These are phyloP conservation scores for Aulographum hederae DNA, from an alignment of 2,329 filamentous ascomycete species.

Conservation along the genomic window DNA sequence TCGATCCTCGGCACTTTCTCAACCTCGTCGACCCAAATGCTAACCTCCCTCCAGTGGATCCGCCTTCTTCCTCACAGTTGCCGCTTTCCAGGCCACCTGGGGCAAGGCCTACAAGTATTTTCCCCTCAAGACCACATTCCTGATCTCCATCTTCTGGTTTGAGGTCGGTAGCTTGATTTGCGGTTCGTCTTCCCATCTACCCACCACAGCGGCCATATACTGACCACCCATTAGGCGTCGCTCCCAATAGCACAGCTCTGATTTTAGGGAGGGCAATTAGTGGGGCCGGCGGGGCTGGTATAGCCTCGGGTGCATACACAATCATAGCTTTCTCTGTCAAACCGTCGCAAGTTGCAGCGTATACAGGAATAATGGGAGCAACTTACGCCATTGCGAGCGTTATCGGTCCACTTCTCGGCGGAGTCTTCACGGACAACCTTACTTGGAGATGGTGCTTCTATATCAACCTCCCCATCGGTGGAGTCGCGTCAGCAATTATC, in stretches of 20 bases:
- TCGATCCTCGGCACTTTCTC: too few species aligned
- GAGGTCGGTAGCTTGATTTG: constrained; percentile 39
- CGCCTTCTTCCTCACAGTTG: too few species aligned
- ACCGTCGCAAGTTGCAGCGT: constrained; percentile 20
- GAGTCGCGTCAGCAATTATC: constrained; percentile 17
- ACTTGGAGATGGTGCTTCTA: constrained; percentile 24
- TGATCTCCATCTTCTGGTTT: constrained; percentile 25
- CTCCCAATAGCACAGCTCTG: constrained; percentile 16
- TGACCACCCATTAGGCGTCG: too few species aligned
- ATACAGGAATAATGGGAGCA: constrained; percentile 17
- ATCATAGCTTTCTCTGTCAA: constrained; percentile 26
- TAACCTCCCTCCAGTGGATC: too few species aligned
- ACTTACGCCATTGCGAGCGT: constrained; percentile 17
- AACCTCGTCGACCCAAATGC: too few species aligned
- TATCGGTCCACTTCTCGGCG: constrained; percentile 22
- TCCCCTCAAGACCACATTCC: constrained; percentile 18
- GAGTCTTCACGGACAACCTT: constrained; percentile 22
- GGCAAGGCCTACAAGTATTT: constrained; percentile 30
- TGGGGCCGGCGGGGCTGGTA: constrained; percentile 21
- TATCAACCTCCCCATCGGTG: constrained; percentile 29
- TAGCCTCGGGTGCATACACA: constrained; percentile 17
- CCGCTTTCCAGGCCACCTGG: constrained; percentile 24
- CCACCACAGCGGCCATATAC: too few species aligned
- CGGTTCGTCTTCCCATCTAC: too few species aligned
- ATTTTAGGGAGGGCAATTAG: constrained; percentile 23